phyloP scores from a whole-genome alignment of 164 flowering plant species.

The Tinospora cordifolia region DNA sequence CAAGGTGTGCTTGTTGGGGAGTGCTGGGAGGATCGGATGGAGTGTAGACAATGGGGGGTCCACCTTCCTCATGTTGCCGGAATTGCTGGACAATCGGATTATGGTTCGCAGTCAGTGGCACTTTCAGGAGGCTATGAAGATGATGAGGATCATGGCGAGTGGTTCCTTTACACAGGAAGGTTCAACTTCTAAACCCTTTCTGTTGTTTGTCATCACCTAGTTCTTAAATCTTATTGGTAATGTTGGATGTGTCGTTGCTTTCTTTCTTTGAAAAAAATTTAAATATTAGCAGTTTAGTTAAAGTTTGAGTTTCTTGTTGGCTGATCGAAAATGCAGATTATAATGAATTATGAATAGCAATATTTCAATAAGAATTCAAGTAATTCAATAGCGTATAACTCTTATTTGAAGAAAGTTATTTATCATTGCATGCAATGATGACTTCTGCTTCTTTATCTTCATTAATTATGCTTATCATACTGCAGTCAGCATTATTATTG shows the following conservation, averaged over 20 bases:
- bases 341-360: neutral
- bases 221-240: neutral
- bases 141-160: slow-evolving; percentile 96
- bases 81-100: slow-evolving; percentile 60
- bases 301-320: neutral
- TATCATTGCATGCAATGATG: neutral
- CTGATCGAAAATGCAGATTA: neutral
- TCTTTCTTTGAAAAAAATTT: too few relatives aligned
- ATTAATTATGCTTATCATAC: neutral
- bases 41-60: slow-evolving; percentile 87
- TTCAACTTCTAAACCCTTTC: slow-evolving; percentile 15
- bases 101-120: slow-evolving; percentile 83
- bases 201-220: neutral
- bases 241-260: neutral
- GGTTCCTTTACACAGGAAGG: slow-evolving; percentile 98
- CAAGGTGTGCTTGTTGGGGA: slow-evolving; percentile 88
- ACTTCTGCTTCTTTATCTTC: neutral
- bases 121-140: slow-evolving; percentile 85
- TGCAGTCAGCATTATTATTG: neutral
- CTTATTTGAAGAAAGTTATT: neutral
- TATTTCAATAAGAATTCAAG: neutral
- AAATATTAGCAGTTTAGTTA: neutral
- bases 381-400: neutral
- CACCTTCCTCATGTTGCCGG: slow-evolving; percentile 81
- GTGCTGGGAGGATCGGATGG: slow-evolving; percentile 59